Evolutionary conservation across 2,329 filamentous ascomycete species (phyloP).

Genomic region (Aspergillus hortae): DNA sequence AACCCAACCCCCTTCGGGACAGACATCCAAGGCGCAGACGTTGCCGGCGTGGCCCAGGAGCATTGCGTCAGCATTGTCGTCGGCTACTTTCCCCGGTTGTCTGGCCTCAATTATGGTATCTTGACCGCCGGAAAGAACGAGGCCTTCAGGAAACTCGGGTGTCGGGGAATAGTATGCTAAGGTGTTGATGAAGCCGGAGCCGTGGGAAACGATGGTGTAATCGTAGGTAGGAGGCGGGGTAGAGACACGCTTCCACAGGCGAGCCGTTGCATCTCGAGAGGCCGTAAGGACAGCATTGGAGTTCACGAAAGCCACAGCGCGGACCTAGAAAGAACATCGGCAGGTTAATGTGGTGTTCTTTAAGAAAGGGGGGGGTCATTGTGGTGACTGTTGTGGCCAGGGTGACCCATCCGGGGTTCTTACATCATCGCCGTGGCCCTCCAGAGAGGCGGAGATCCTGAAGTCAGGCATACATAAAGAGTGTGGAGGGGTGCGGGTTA

Average conservation of each 20-base stretch:
- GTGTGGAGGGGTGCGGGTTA: background rate
- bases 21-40: constrained; percentile 80
- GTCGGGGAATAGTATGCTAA: constrained; percentile 72
- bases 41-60: constrained; percentile 84
- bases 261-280: constrained; percentile 86
- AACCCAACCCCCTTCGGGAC: constrained; percentile 66
- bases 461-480: constrained; percentile 67
- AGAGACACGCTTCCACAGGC: constrained; percentile 72
- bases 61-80: constrained; percentile 78
- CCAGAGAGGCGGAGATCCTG: constrained; percentile 86
- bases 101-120: constrained; percentile 92
- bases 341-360: constrained; percentile 58
- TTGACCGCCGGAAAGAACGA: constrained; percentile 83
- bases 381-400: constrained; percentile 10
- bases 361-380: background rate
- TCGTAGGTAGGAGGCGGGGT: constrained; percentile 69
- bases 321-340: constrained; percentile 63
- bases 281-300: constrained; percentile 73
- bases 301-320: constrained; percentile 74
- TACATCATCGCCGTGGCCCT: constrained; percentile 93
- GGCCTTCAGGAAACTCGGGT: constrained; percentile 66
- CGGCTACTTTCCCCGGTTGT: constrained; percentile 61
- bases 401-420: constrained; percentile 32
- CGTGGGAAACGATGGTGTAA: constrained; percentile 71
- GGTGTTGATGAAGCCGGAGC: constrained; percentile 82